Evolutionary conservation across 1,139 yeast species (phyloP), one percentile per base, ranked within the genome.

Genomic region (Kodamaea arcana): DNA sequence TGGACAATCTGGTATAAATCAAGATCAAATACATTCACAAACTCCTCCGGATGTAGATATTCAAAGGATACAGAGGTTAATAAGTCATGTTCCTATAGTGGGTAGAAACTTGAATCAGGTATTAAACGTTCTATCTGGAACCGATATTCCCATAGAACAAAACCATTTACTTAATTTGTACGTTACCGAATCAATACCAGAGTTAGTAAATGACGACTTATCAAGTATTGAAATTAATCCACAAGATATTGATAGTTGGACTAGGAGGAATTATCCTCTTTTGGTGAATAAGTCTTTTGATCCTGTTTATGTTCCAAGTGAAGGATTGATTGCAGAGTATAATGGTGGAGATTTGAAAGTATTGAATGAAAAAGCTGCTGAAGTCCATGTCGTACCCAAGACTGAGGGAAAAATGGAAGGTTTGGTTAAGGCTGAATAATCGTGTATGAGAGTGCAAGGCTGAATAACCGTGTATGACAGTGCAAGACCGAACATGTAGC

Each of bases 181-280:
- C 22, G 38, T 50, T 9, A 45, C 50, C 10, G 75, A 69, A 37
- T 42, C 56, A 20, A 48, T 68, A 1, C 64, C 72, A 1, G 75
- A 68, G 13, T 47, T 66, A 29, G 49, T 58, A n/a, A 51, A 58
- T 30, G 74, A 69, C 39, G 75, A 69, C 38, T 44, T 65, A 17
- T 54, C 56, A 24, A 44, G 50, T 8, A 41, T 62, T 1, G 69
- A 66, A 40, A 43, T 52, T 17, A 69, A 69, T 34, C 75, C 75
- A 0, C 71, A 65, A 44, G 61, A 55, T 30, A 47, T 57, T 3
- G 70, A 65, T 25, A 47, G 56, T 41, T 69, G 75, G 75, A 46
- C 60, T 23, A 47, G 69, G 29, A 51, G 72, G 31, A 62, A 66
- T 40, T 54, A 55, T 35, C 61, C 68, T 2, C 56, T 58, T 35